phyloP scores from a whole-genome alignment of 768 basidiomycete genomes.

The Dioszegia hungarica region DNA sequence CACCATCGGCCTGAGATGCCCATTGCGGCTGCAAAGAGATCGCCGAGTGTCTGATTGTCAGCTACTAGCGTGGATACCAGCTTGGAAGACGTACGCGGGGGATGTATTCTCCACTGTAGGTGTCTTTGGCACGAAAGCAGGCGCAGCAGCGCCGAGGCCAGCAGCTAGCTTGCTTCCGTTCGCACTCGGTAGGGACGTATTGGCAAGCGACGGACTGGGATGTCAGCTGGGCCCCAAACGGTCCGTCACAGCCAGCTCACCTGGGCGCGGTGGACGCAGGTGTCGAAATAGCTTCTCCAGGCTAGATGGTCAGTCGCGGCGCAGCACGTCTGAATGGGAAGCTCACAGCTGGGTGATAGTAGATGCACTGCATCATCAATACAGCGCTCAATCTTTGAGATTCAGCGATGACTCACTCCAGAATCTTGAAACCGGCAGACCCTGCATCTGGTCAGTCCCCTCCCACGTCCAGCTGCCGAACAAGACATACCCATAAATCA shows the following conservation, averaged over 20 bases:
- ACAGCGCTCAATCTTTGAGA: no score
- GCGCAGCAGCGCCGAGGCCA: conserved; percentile 33
- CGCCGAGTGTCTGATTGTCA: background rate
- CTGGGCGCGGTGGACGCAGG: conserved; percentile 2
- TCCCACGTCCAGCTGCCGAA: background rate
- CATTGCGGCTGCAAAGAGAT: conserved; percentile 1
- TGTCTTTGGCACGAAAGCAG: conserved; percentile 44
- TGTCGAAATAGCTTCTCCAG: conserved; percentile 15
- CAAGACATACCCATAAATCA: conserved; percentile 72
- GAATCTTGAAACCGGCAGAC: conserved; percentile 45
- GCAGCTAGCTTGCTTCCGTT: conserved; percentile 5
- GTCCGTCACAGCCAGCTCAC: background rate
- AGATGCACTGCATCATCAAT: conserved; percentile 32
- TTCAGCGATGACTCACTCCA: conserved; percentile 41
- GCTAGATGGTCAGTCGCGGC: conserved; percentile 6
- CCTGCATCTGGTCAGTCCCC: conserved; percentile 12
- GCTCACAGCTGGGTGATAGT: conserved; percentile 39
- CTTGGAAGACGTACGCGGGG: conserved; percentile 19
- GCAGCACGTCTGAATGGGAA: background rate
- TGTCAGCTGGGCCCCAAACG: background rate
- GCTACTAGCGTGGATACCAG: background rate
- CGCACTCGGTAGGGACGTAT: background rate
- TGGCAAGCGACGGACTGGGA: background rate
- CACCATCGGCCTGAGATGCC: background rate
- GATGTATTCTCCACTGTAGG: conserved; percentile 17